Percentiles rank a stretch among this genome's conserved stretches.
Conservation (phyloP, 2,329 filamentous ascomycete species). For the Fusarium pininemorale region DNA sequence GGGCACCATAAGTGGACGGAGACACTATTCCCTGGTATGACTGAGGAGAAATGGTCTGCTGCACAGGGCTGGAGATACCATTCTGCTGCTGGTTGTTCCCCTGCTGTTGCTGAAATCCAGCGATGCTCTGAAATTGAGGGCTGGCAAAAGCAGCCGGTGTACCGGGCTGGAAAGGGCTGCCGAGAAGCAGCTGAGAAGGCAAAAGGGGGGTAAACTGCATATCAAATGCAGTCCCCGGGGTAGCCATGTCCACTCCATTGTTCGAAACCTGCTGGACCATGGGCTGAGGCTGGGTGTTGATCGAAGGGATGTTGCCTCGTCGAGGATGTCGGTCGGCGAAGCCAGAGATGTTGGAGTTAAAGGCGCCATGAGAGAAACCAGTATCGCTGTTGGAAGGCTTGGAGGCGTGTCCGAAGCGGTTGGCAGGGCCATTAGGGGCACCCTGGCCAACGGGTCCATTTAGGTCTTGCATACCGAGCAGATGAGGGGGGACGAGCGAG, state of each 20-base stretch:
- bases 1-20: conserved; percentile 81
- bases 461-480: conserved; percentile 92
- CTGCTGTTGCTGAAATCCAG: conserved; percentile 73
- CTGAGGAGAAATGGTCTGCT: conserved; percentile 81
- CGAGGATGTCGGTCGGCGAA: conserved; percentile 89
- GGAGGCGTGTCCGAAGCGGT: conserved; percentile 76
- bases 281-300: conserved; percentile 85
- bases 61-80: conserved; percentile 77
- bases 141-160: conserved; percentile 90
- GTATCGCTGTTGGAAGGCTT: conserved; percentile 87
- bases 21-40: conserved; percentile 87
- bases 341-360: conserved; percentile 84
- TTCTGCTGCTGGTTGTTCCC: conserved; percentile 66
- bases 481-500: conserved; percentile 85
- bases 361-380: conserved; percentile 92
- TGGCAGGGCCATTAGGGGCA: conserved; percentile 58
- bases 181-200: conserved; percentile 91
- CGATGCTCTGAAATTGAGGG: conserved; percentile 88
- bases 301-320: conserved; percentile 85
- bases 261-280: conserved; percentile 58
- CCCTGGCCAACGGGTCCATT: conserved; percentile 66
- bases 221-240: conserved; percentile 88
- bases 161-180: conserved; percentile 95
- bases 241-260: conserved; percentile 78
- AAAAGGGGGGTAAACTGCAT: conserved; percentile 99